Evolutionary conservation across 2,329 filamentous ascomycete species (phyloP).

Genomic region (Mycosphaerelloides madeirae): DNA sequence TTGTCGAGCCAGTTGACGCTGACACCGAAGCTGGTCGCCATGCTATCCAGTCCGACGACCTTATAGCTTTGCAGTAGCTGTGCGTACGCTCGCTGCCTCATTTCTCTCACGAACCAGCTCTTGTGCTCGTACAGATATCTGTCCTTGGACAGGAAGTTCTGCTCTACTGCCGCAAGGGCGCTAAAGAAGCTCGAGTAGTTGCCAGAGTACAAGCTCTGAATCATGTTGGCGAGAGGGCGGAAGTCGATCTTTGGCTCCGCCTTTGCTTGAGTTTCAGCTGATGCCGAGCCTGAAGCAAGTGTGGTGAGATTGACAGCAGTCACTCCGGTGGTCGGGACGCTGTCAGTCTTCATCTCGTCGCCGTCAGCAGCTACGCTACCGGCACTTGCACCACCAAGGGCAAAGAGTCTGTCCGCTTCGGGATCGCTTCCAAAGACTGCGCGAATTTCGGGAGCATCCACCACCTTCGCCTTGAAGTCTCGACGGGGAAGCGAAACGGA

Average conservation of each 20-base stretch:
- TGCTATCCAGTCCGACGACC: constrained; percentile 92
- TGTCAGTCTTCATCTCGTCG: constrained; percentile 57
- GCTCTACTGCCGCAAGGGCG: constrained; percentile 82
- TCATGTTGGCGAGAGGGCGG: constrained; percentile 76
- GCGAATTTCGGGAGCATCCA: constrained; percentile 97
- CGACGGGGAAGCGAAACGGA: constrained; percentile 92
- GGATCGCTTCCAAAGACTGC: constrained; percentile 75
- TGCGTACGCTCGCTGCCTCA: constrained; percentile 93
- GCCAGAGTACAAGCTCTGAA: constrained; percentile 86
- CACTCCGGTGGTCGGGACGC: constrained; percentile 40
- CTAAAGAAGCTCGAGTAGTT: constrained; percentile 93
- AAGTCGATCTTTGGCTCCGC: constrained; percentile 83
- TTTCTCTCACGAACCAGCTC: constrained; percentile 96
- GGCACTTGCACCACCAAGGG: constrained; percentile 74
- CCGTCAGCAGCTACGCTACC: constrained; percentile 74
- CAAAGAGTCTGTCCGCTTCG: constrained; percentile 79
- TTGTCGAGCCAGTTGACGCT: constrained; percentile 93
- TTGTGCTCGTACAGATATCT: constrained; percentile 94
- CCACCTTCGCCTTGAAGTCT: constrained; percentile 98
- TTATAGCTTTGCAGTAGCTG: constrained; percentile 96
- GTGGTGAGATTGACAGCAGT: constrained; percentile 84
- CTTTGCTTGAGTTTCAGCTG: constrained; percentile 61
- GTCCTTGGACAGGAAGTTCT: constrained; percentile 88
- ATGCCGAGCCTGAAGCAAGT: constrained; percentile 57
- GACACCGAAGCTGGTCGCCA: constrained; percentile 96